Percentiles rank a stretch among this genome's conserved stretches.
phyloP scores from a whole-genome alignment of 2,329 filamentous ascomycete genomes.

The Exophiala viscosa region DNA sequence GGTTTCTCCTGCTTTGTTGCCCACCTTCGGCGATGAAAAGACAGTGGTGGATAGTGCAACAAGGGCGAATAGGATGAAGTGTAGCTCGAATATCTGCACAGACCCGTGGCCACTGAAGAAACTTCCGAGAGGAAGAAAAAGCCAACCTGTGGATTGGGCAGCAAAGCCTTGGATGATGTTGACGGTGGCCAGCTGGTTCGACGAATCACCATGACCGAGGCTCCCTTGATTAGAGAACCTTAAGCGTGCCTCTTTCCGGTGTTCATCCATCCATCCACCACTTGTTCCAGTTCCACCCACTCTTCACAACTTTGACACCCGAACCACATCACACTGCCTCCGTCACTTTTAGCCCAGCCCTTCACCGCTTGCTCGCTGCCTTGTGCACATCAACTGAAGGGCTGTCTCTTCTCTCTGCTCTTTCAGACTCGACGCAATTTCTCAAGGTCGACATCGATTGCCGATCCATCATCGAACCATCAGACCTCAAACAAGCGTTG shows the following conservation, averaged over 20 bases:
- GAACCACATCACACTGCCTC: not conserved
- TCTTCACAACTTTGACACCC: not conserved
- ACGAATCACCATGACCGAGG: not conserved
- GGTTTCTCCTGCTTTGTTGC: slow-evolving; percentile 1
- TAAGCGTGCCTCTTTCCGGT: not conserved
- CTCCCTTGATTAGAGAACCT: too few relatives aligned
- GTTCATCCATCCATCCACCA: too few relatives aligned
- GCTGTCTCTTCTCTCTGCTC: not conserved
- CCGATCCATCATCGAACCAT: not conserved
- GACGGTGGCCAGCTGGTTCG: not conserved
- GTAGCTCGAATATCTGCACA: not conserved
- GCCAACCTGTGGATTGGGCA: not conserved
- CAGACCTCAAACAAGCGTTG: slow-evolving; percentile 1
- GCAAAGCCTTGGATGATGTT: slow-evolving; percentile 1
- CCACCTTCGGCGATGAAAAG: not conserved
- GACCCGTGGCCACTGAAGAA: not conserved
- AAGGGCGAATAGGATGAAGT: not conserved
- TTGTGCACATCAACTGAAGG: not conserved
- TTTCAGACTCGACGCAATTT: not conserved
- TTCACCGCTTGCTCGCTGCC: slow-evolving; percentile 1
- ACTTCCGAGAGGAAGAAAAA: not conserved
- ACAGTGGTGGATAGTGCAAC: not conserved
- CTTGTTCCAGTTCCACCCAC: too few relatives aligned
- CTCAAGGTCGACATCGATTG: not conserved
- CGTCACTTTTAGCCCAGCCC: not conserved